Evolutionary conservation across 2,329 filamentous ascomycete genomes (phyloP).

Genomic region (Orbilia oligospora): DNA sequence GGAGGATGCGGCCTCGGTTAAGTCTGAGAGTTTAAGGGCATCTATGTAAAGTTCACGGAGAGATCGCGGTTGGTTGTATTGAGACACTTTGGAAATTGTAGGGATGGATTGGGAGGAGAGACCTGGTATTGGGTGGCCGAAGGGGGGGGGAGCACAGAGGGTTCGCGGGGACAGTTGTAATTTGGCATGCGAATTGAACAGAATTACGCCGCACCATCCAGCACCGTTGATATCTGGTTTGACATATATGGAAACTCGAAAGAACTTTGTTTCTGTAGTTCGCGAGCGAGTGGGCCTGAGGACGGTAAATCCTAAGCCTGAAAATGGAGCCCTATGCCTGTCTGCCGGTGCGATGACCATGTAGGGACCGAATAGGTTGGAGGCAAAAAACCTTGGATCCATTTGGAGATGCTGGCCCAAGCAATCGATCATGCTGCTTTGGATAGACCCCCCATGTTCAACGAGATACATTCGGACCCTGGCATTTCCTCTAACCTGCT

Average conservation of each 20-base stretch:
- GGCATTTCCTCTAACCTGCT: slow-evolving; percentile 37
- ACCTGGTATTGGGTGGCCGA: slow-evolving; percentile 58
- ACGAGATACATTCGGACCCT: slow-evolving; percentile 58
- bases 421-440: slow-evolving; percentile 61
- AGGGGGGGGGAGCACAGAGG: slow-evolving; percentile 63
- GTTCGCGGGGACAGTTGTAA: slow-evolving; percentile 61
- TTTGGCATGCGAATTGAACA: slow-evolving; percentile 63
- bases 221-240: slow-evolving; percentile 61
- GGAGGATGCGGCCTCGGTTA: slow-evolving; percentile 56
- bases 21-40: slow-evolving; percentile 62
- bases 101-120: slow-evolving; percentile 24
- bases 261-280: slow-evolving; percentile 64
- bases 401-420: slow-evolving; percentile 48
- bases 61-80: slow-evolving; percentile 55
- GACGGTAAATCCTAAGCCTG: slow-evolving; percentile 63
- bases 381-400: slow-evolving; percentile 61
- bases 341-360: slow-evolving; percentile 44
- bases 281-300: slow-evolving; percentile 54
- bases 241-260: slow-evolving; percentile 63
- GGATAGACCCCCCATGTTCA: slow-evolving; percentile 52
- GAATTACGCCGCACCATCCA: slow-evolving; percentile 64
- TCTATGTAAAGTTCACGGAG: slow-evolving; percentile 64
- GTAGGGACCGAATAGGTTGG: slow-evolving; percentile 45
- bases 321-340: slow-evolving; percentile 50
- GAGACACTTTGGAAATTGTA: slow-evolving; percentile 3